These are phyloP conservation scores for Calonectria naviculata DNA, from an alignment of 2,329 filamentous ascomycete genomes.

Conservation along the genomic window DNA sequence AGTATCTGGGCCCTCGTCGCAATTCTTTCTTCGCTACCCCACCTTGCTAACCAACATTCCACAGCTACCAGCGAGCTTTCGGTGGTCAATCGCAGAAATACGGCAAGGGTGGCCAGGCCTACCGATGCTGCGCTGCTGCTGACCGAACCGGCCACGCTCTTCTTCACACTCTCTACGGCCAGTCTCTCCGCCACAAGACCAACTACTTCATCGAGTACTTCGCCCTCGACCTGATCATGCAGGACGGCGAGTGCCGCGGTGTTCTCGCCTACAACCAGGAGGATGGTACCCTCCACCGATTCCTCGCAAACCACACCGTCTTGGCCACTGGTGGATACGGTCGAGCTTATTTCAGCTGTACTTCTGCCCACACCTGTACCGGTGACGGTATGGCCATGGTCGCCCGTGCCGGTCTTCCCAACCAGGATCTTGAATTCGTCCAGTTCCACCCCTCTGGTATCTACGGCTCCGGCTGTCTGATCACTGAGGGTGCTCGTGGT, in stretches of 20 bases:
- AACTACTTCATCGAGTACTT: slow-evolving; percentile 99
- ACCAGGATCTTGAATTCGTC: slow-evolving; percentile 99
- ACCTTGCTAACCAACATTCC: slow-evolving; percentile 25
- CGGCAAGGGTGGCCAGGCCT: slow-evolving; percentile 97
- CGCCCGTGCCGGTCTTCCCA: slow-evolving; percentile 94
- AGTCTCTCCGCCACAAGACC: slow-evolving; percentile 96
- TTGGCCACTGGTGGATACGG: slow-evolving; percentile 97
- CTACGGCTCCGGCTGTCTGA: slow-evolving; percentile 97
- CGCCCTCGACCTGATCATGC: slow-evolving; percentile 96
- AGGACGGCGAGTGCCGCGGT: slow-evolving; percentile 96
- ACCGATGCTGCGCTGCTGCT: slow-evolving; percentile 95
- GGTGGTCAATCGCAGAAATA: slow-evolving; percentile 96
- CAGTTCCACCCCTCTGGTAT: slow-evolving; percentile 99
- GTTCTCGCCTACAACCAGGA: slow-evolving; percentile 99
- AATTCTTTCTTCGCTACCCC: not conserved
- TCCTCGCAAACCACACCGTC: slow-evolving; percentile 96
- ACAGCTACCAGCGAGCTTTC: slow-evolving; percentile 95
- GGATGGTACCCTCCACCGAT: slow-evolving; percentile 96
- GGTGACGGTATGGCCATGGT: slow-evolving; percentile 99
- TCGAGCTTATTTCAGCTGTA: slow-evolving; percentile 98
- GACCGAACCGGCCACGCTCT: slow-evolving; percentile 98
- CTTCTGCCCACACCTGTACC: slow-evolving; percentile 97
- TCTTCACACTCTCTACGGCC: slow-evolving; percentile 97
- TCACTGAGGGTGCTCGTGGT: slow-evolving; percentile 97
- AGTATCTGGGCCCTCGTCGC: slow-evolving; percentile 44